Conservation (phyloP, 1,139 yeast species). For the Pichia sp. region DNA sequence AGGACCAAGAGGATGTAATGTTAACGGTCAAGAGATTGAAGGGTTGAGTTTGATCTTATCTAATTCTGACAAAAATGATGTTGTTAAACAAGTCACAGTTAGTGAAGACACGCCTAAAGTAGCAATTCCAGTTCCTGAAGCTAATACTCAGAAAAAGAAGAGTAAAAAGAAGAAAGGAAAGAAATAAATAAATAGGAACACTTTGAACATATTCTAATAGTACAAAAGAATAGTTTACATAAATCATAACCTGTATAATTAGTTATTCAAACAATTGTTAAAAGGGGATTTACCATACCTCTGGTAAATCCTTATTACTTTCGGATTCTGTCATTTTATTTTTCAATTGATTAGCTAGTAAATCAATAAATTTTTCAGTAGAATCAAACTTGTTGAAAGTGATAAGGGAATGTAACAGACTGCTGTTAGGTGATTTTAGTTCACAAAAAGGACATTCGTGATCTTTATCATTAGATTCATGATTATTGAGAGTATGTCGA, state of each 20-base stretch:
- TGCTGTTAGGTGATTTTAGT: not conserved
- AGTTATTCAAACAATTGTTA: not conserved
- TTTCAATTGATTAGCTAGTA: constrained; percentile 10
- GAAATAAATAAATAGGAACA: constrained; percentile 15
- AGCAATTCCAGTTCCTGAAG: not conserved
- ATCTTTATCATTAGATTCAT: not conserved
- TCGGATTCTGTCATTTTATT: constrained; percentile 4
- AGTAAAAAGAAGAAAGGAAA: constrained; percentile 25
- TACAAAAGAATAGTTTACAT: constrained; percentile 1
- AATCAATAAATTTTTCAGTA: constrained; percentile 9
- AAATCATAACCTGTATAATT: constrained; percentile 1
- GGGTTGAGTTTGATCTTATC: constrained; percentile 16
- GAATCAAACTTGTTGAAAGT: not conserved
- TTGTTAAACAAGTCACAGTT: constrained; percentile 4
- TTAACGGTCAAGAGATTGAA: constrained; percentile 15
- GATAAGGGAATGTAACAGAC: no score
- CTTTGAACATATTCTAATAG: no score
- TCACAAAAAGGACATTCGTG: constrained; percentile 12
- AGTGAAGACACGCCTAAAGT: not conserved
- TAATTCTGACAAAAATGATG: constrained; percentile 13
- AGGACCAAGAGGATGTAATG: constrained; percentile 65
- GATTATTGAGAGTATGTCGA: constrained; percentile 2
- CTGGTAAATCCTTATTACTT: constrained; percentile 6
- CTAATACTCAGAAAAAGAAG: constrained; percentile 8
- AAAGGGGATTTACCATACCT: constrained; percentile 16